A percentile compares a stretch with the other conserved stretches of the same genome.
These are phyloP conservation scores for Citeromyces matritensis DNA, from an alignment of 805 yeast genomes.

Conservation along the genomic window DNA sequence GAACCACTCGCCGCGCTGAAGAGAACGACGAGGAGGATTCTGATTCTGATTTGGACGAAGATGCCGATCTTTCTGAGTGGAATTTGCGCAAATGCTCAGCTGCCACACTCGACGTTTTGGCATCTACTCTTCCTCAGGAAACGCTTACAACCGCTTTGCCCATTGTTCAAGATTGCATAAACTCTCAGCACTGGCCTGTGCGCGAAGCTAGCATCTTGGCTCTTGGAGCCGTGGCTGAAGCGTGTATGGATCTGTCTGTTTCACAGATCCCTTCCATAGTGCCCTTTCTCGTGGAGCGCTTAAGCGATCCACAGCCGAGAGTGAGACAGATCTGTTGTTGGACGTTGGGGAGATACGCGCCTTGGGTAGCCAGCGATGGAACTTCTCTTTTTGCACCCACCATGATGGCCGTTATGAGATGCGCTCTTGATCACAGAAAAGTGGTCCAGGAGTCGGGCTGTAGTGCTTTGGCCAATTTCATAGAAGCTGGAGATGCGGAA, in stretches of 20 bases:
- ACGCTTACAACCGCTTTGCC: slow-evolving; percentile 64
- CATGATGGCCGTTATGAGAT: slow-evolving; percentile 56
- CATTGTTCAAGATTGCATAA: slow-evolving; percentile 52
- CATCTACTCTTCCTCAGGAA: slow-evolving; percentile 49
- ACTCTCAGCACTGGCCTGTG: slow-evolving; percentile 67
- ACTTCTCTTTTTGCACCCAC: slow-evolving; percentile 59
- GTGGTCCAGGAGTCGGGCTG: slow-evolving; percentile 95
- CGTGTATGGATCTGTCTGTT: slow-evolving; percentile 59
- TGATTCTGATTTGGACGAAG: slow-evolving; percentile 63
- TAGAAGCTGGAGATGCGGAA: slow-evolving; percentile 58
- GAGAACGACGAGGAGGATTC: slow-evolving; percentile 46
- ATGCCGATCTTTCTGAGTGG: slow-evolving; percentile 66
- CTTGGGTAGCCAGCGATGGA: slow-evolving; percentile 70
- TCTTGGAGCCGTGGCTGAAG: slow-evolving; percentile 88
- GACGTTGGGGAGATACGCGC: slow-evolving; percentile 78
- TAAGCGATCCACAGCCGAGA: slow-evolving; percentile 63
- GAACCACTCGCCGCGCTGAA: slow-evolving; percentile 17
- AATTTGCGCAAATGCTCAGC: slow-evolving; percentile 88
- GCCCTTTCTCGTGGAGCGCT: slow-evolving; percentile 72
- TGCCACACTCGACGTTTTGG: slow-evolving; percentile 75
- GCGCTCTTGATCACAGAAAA: slow-evolving; percentile 72
- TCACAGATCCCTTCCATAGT: slow-evolving; percentile 67
- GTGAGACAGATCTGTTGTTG: slow-evolving; percentile 92
- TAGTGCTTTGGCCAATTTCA: slow-evolving; percentile 68
- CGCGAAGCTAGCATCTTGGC: slow-evolving; percentile 92